These are phyloP conservation scores for Clathrospora elynae DNA, from an alignment of 2,329 filamentous ascomycete species.

Conservation along the genomic window DNA sequence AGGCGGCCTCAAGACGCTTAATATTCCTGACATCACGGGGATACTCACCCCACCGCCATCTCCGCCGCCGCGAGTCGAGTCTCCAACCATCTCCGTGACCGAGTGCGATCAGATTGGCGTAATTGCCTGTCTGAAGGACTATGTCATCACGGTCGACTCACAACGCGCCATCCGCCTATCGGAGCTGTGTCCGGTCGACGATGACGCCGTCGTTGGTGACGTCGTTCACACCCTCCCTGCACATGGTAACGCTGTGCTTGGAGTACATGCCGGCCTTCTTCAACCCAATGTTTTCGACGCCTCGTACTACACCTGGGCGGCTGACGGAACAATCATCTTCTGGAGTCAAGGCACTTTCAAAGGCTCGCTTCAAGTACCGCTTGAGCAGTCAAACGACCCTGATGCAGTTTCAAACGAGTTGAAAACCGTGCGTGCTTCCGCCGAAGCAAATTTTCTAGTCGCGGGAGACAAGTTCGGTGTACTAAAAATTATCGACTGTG, in stretches of 20 bases:
- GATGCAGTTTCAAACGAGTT: slow-evolving; percentile 62
- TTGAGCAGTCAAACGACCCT: slow-evolving; percentile 65
- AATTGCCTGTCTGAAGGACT: slow-evolving; percentile 45
- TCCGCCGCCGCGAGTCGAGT: slow-evolving; percentile 41
- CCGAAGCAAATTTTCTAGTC: slow-evolving; percentile 69
- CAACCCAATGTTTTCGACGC: slow-evolving; percentile 66
- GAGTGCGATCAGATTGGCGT: slow-evolving; percentile 45
- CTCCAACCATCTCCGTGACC: slow-evolving; percentile 37
- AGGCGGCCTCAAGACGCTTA: slow-evolving; percentile 59
- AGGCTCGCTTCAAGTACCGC: slow-evolving; percentile 66
- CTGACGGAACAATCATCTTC: slow-evolving; percentile 76
- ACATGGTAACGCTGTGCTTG: slow-evolving; percentile 66
- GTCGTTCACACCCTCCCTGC: slow-evolving; percentile 56
- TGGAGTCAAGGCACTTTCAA: slow-evolving; percentile 79
- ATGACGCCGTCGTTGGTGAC: slow-evolving; percentile 37
- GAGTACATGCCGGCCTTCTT: slow-evolving; percentile 67
- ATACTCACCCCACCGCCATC: slow-evolving; percentile 43
- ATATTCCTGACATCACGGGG: slow-evolving; percentile 43
- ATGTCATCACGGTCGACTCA: slow-evolving; percentile 66
- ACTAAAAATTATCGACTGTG: slow-evolving; percentile 69
- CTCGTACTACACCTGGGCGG: slow-evolving; percentile 88
- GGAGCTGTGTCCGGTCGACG: slow-evolving; percentile 53
- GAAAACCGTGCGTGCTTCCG: slow-evolving; percentile 63
- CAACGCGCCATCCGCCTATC: slow-evolving; percentile 71
- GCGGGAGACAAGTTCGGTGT: slow-evolving; percentile 87